These are phyloP conservation scores for Coniosporium apollinis DNA, from an alignment of 495 filamentous ascomycete species.

Conservation along the genomic window DNA sequence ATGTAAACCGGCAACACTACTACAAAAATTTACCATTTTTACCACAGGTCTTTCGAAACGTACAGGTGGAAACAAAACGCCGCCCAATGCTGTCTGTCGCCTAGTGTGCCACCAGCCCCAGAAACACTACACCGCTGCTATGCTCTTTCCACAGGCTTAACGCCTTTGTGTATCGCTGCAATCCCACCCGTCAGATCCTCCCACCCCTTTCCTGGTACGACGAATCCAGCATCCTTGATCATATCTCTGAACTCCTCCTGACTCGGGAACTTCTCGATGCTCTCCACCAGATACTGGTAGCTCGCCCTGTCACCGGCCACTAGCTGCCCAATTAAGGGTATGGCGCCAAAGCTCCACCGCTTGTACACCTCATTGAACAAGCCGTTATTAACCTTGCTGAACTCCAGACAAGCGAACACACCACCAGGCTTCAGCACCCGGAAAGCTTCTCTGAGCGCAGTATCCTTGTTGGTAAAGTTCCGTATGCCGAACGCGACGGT, in stretches of 20 bases:
- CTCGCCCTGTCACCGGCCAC: slow-evolving; percentile 88
- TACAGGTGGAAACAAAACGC: no score
- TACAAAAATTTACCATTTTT: no score
- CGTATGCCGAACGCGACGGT: slow-evolving; percentile 96
- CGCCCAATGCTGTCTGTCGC: no score
- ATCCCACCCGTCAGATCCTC: slow-evolving; percentile 84
- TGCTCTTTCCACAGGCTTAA: slow-evolving; percentile 70
- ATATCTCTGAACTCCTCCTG: slow-evolving; percentile 73
- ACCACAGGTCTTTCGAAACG: no score
- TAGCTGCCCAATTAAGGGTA: slow-evolving; percentile 86
- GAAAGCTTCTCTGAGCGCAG: slow-evolving; percentile 62
- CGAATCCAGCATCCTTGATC: slow-evolving; percentile 79
- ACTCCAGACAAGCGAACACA: slow-evolving; percentile 94
- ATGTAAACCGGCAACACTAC: no score
- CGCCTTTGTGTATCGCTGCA: slow-evolving; percentile 88
- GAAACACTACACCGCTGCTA: no score
- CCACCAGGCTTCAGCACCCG: slow-evolving; percentile 87
- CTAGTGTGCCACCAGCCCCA: no score
- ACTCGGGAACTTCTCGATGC: slow-evolving; percentile 81
- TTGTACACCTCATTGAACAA: slow-evolving; percentile 81
- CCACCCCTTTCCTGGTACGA: slow-evolving; percentile 63
- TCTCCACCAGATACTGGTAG: slow-evolving; percentile 98
- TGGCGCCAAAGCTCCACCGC: slow-evolving; percentile 86
- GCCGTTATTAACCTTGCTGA: slow-evolving; percentile 59
- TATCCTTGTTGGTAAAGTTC: slow-evolving; percentile 80